Base-by-base conservation (phyloP, 306 rosid genomes). In the Trichosanthes truncata region DNA sequence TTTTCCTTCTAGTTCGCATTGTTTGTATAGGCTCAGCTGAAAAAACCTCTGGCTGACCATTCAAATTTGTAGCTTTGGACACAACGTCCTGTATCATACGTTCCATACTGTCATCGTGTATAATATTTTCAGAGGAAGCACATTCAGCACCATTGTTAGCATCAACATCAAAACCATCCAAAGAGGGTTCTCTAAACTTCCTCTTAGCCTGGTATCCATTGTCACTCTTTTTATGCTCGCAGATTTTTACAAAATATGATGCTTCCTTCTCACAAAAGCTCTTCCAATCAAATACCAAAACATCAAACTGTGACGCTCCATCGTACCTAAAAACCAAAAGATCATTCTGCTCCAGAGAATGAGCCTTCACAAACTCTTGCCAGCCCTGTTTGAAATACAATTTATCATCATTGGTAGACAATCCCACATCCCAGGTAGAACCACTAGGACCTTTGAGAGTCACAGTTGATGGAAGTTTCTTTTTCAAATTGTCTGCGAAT, bases 391-490 rank as follows among this genome's bases (percentile, higher is more conserved):
- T 79, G 26, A 92, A 85, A 87, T 83, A 84, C 78, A 80, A 10
- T 52, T 80, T 31, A 65, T 82, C 88, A 14, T 83, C 89, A 68
- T 35, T 84, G 10, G 87, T 77, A 4, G 78, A 76, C 80, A 90
- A 61, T 74, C 85, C 90, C 52, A 92, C 82, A 31, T 77, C 83
- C 97, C 95, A 92, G 25, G 71, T 62, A 65, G 79, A 76, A 11
- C 95, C 95, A 78, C 92, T 69, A 67, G 95, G 95, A 81, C 93
- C 93, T 81, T 74, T 90, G 23, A 92, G 87, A 74, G 76, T 10
- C 59, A 86, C 93, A 56, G 74, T 75, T 43, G 80, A 84, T 0
- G 95, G 92, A 81, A 89, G 73, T 82, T 92, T 92, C 82, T 82
- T 87, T 76, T 67, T 87, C 57, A 92, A 55, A 56, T 86, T 89